Conservation (phyloP, 176 grass and related monocot species). For the Aechmea fasciata region DNA sequence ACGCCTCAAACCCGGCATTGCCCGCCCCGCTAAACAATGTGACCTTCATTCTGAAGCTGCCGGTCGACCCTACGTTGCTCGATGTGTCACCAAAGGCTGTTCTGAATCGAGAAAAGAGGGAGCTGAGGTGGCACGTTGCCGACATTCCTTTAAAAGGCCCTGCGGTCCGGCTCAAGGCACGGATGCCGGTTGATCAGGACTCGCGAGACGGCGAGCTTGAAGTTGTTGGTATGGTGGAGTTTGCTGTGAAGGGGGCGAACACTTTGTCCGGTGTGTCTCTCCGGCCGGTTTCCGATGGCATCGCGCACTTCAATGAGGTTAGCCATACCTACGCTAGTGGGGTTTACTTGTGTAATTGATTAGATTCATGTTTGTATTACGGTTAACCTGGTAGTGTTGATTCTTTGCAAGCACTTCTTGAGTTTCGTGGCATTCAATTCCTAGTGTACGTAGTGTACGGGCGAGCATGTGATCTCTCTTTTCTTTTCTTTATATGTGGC, state of each 20-base stretch:
- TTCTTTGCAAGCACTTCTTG: conserved; percentile 22
- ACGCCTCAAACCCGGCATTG: conserved; percentile 64
- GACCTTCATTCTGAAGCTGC: conserved; percentile 78
- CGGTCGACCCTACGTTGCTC: conserved; percentile 72
- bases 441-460: conserved; percentile 32
- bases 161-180: conserved; percentile 49
- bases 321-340: conserved; percentile 78
- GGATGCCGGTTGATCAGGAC: conserved; percentile 91
- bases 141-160: conserved; percentile 73
- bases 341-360: conserved; percentile 74
- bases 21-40: conserved; percentile 67
- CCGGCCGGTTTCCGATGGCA: conserved; percentile 52
- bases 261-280: conserved; percentile 85
- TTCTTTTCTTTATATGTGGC: conserved; percentile 7
- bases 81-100: conserved; percentile 88
- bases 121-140: conserved; percentile 82
- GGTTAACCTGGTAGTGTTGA: not conserved
- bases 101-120: conserved; percentile 62
- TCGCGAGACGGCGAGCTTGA: conserved; percentile 82
- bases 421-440: conserved; percentile 21
- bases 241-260: conserved; percentile 60
- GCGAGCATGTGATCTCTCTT: not conserved
- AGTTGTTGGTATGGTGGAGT: conserved; percentile 77
- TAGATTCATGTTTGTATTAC: conserved; percentile 30
- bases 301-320: conserved; percentile 67